phyloP scores from a whole-genome alignment of 805 yeast species.

The Yarrowia deformans region DNA sequence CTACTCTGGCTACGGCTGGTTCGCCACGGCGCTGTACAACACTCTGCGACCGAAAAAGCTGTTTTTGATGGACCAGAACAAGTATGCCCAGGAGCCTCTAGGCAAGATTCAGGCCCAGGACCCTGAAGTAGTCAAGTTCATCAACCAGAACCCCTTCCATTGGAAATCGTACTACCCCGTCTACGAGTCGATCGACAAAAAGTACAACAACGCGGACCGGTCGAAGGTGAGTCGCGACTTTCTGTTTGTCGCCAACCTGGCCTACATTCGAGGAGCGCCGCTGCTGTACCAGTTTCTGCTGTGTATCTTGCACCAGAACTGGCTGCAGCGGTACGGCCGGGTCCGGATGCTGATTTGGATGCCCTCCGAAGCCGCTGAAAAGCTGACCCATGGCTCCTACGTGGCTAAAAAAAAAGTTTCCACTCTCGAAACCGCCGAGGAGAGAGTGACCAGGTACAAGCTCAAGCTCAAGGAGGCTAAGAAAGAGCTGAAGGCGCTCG shows the following conservation, averaged over 20 bases:
- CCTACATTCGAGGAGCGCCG: not conserved
- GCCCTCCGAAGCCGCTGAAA: not conserved
- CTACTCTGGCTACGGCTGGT: constrained; percentile 19
- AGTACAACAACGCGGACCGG: not conserved
- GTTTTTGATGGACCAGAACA: not conserved
- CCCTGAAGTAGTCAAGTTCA: not conserved
- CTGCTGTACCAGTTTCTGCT: constrained; percentile 14
- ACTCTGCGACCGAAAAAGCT: constrained; percentile 6
- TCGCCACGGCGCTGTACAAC: constrained; percentile 18
- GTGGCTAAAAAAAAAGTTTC: no score
- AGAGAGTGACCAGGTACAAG: no score
- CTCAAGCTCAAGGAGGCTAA: no score
- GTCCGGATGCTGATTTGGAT: constrained; percentile 32
- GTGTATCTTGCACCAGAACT: constrained; percentile 22
- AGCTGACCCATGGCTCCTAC: constrained; percentile 6
- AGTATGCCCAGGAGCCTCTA: not conserved
- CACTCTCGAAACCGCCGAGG: no score
- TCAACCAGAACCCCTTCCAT: constrained; percentile 10
- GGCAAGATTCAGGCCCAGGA: not conserved
- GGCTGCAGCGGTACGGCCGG: constrained; percentile 36
- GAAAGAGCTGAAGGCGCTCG: no score
- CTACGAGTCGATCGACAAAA: not conserved
- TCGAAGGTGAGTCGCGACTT: constrained; percentile 11
- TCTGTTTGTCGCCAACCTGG: constrained; percentile 27
- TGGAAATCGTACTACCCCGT: constrained; percentile 11